Percentiles rank a stretch among this genome's conserved stretches.
phyloP scores from a whole-genome alignment of 257 asterid genomes.

The Phtheirospermum japonicum region DNA sequence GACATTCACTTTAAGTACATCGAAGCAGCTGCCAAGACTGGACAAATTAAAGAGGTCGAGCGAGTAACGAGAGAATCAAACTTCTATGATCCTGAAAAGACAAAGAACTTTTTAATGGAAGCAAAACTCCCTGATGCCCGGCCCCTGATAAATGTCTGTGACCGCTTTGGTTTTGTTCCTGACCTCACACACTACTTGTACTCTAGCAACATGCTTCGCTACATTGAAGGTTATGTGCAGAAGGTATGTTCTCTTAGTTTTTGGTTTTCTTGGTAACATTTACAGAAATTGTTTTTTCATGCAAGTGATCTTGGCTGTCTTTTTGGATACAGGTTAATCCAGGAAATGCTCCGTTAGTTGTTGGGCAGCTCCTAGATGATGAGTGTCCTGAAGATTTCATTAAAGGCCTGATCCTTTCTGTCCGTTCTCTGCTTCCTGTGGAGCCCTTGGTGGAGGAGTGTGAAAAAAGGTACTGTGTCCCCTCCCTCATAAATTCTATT shows the following conservation, averaged over 20 bases:
- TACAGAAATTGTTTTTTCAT: conserved; percentile 12
- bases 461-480: conserved; percentile 71
- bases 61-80: conserved; percentile 98
- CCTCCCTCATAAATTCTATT: conserved; percentile 2
- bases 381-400: conserved; percentile 99
- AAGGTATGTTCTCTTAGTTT: conserved; percentile 48
- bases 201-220: conserved; percentile 92
- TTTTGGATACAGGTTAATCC: conserved; percentile 78
- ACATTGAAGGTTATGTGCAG: conserved; percentile 98
- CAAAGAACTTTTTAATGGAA: conserved; percentile 96
- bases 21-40: conserved; percentile 99
- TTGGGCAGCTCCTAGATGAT: conserved; percentile 96
- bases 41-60: conserved; percentile 99
- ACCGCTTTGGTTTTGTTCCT: conserved; percentile 98
- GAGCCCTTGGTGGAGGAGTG: conserved; percentile 99
- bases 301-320: conserved; percentile 26
- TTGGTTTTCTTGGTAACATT: not conserved
- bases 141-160: conserved; percentile 95
- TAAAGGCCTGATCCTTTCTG: conserved; percentile 93
- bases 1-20: conserved; percentile 98
- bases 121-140: conserved; percentile 99
- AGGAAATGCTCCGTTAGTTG: conserved; percentile 98
- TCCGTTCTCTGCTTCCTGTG: conserved; percentile 96
- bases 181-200: conserved; percentile 96
- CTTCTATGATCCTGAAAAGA: conserved; percentile 93